Percentiles rank a stretch among this genome's conserved stretches.
These are phyloP conservation scores for Geosmithia flava DNA, from an alignment of 2,329 filamentous ascomycete species.

Conservation along the genomic window DNA sequence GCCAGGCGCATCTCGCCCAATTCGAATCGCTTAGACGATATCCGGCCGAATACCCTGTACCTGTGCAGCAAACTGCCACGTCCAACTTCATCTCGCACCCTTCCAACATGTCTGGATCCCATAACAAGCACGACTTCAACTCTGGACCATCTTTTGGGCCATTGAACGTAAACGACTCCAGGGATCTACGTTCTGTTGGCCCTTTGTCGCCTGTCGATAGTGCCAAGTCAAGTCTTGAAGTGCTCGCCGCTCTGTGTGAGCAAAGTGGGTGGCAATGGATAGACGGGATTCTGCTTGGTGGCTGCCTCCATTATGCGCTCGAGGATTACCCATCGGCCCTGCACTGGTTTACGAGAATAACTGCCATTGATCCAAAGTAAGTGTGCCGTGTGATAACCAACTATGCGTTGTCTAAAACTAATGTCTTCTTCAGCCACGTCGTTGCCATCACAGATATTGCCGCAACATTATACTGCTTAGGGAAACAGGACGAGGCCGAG, in stretches of 20 bases:
- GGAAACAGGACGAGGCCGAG: conserved; percentile 73
- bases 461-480: conserved; percentile 74
- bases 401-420: conserved; percentile 11
- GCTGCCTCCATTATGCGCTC: conserved; percentile 83
- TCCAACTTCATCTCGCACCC: neutral
- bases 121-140: neutral
- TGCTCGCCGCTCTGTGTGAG: conserved; percentile 63
- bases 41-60: neutral
- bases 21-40: neutral
- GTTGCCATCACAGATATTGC: conserved; percentile 92
- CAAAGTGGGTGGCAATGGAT: conserved; percentile 81
- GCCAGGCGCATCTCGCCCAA: neutral
- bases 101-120: neutral
- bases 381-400: neutral
- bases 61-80: neutral
- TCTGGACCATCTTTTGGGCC: neutral
- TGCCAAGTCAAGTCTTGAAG: conserved; percentile 56
- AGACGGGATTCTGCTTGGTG: conserved; percentile 82
- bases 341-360: conserved; percentile 59
- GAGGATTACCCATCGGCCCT: conserved; percentile 70
- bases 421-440: conserved; percentile 50
- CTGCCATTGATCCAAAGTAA: conserved; percentile 42
- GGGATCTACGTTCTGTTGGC: neutral
- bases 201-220: conserved; percentile 28
- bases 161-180: neutral